Percentiles rank a stretch among this genome's conserved stretches.
These are phyloP conservation scores for Aegilops umbellulata DNA, from an alignment of 176 grass and related monocot genomes.

Conservation along the genomic window DNA sequence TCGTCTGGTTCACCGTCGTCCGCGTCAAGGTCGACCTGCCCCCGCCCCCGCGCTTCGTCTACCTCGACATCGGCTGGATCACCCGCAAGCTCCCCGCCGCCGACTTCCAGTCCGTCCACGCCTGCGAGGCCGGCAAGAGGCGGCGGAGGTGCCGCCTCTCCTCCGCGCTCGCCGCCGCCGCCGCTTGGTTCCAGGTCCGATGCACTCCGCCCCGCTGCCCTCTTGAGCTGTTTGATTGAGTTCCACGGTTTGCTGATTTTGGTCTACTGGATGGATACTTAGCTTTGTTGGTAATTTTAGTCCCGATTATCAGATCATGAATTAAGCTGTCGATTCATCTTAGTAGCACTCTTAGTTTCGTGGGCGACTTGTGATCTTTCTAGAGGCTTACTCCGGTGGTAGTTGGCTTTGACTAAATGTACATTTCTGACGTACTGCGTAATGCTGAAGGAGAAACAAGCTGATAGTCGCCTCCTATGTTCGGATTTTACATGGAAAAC, in stretches of 20 bases:
- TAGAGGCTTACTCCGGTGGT: not conserved
- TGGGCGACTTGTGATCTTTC: not conserved
- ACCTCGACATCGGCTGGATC: constrained; percentile 76
- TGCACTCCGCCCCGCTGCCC: not conserved
- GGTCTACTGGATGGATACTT: not conserved
- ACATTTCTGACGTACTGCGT: not conserved
- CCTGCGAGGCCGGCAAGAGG: constrained; percentile 36
- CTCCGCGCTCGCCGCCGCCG: constrained; percentile 34
- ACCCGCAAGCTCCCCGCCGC: constrained; percentile 56
- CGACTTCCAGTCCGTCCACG: constrained; percentile 63
- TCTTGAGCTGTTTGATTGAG: not conserved
- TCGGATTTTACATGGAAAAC: constrained; percentile 15
- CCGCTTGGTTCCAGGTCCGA: constrained; percentile 40
- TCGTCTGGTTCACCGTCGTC: constrained; percentile 59
- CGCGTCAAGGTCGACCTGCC: constrained; percentile 72
- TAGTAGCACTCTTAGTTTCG: not conserved
- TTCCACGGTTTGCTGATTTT: not conserved
- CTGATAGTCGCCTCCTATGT: constrained; percentile 1
- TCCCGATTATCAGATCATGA: not conserved
- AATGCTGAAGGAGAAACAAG: not conserved
- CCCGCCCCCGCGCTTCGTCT: constrained; percentile 56
- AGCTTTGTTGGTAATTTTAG: not conserved
- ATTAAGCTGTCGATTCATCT: not conserved
- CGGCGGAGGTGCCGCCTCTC: constrained; percentile 30
- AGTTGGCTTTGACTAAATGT: constrained; percentile 31